Conservation (phyloP, 1,139 yeast species). For the Geotrichum cucujoidarum region DNA sequence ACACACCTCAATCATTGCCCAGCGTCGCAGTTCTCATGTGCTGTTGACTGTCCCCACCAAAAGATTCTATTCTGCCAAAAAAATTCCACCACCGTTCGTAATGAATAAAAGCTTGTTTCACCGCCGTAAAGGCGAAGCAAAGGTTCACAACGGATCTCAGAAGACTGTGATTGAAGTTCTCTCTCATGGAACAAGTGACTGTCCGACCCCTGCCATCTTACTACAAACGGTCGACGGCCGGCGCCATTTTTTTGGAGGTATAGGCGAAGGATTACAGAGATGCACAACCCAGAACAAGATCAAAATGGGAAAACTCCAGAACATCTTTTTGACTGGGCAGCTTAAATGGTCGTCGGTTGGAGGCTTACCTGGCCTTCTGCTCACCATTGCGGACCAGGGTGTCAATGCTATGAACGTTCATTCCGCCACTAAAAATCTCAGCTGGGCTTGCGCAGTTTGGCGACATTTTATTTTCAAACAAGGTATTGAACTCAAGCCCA, state of each 20-base stretch:
- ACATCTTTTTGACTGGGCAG: constrained; percentile 71
- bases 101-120: constrained; percentile 4
- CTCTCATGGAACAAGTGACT: constrained; percentile 57
- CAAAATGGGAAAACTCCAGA: constrained; percentile 44
- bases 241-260: constrained; percentile 68
- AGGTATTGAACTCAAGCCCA: constrained; percentile 49
- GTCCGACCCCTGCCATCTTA: constrained; percentile 55
- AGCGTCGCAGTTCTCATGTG: constrained; percentile 8
- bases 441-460: constrained; percentile 71
- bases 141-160: constrained; percentile 20
- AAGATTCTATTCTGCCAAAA: background rate
- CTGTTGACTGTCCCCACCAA: constrained; percentile 10
- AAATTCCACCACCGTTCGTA: background rate
- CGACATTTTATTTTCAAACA: constrained; percentile 81
- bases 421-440: constrained; percentile 43
- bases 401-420: constrained; percentile 45
- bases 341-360: constrained; percentile 71
- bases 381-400: constrained; percentile 83
- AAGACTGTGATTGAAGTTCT: constrained; percentile 34
- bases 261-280: constrained; percentile 86
- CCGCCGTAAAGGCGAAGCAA: background rate
- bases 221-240: constrained; percentile 49
- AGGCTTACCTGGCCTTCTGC: constrained; percentile 83
- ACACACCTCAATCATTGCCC: background rate
- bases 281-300: constrained; percentile 43